Evolutionary conservation across 352 stramenopile genomes (phyloP).

Genomic region (Phytophthora vignae): DNA sequence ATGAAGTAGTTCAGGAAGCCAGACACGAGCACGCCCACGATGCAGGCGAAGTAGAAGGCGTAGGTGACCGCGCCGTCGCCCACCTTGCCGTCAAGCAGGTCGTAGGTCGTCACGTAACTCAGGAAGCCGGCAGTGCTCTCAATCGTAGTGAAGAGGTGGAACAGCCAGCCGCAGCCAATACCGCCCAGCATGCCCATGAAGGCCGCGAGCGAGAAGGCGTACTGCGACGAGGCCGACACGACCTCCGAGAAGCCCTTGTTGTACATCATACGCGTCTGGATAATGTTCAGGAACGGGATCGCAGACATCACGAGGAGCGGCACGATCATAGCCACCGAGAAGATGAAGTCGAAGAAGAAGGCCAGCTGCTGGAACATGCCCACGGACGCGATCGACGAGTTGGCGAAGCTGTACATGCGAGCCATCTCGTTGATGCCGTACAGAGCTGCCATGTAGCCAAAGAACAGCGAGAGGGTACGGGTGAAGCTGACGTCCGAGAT

Average conservation of each 20-base stretch:
- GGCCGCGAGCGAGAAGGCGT: constrained; percentile 83
- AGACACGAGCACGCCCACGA: constrained; percentile 60
- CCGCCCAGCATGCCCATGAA: constrained; percentile 82
- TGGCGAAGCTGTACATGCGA: constrained; percentile 84
- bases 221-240: constrained; percentile 86
- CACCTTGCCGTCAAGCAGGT: constrained; percentile 64
- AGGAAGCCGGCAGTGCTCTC: constrained; percentile 81
- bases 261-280: constrained; percentile 93
- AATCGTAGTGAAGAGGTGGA: constrained; percentile 79
- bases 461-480: constrained; percentile 73
- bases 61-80: constrained; percentile 75
- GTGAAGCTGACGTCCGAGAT: constrained; percentile 47
- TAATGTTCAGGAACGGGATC: constrained; percentile 89
- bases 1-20: constrained; percentile 77
- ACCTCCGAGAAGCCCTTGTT: constrained; percentile 91
- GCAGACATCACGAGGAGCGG: constrained; percentile 82
- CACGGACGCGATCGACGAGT: constrained; percentile 66
- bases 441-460: constrained; percentile 76
- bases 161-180: constrained; percentile 78
- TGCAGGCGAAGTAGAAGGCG: constrained; percentile 66
- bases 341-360: constrained; percentile 90
- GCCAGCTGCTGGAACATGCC: constrained; percentile 81
- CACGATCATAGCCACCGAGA: constrained; percentile 75
- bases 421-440: constrained; percentile 90
- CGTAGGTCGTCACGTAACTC: constrained; percentile 83